Evolutionary conservation across 768 basidiomycete species (phyloP).

Genomic region (Tulasnella sp.): DNA sequence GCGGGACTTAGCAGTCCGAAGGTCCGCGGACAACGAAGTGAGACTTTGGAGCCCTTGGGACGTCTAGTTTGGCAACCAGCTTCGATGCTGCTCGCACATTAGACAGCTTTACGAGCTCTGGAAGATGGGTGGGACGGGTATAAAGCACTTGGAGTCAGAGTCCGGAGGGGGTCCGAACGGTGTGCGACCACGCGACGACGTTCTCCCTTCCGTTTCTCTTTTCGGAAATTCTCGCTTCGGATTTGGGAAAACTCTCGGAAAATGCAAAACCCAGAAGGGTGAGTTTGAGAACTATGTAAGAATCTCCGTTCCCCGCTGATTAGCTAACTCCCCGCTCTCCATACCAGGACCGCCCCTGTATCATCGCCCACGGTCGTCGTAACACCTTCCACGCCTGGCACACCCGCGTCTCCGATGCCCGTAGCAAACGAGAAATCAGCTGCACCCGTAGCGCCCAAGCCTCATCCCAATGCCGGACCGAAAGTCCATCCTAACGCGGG

Average conservation of each 20-base stretch:
- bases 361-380: not conserved
- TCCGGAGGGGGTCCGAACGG: too few species aligned
- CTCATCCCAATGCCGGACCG: slow-evolving; percentile 20
- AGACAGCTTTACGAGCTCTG: not conserved
- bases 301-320: not conserved
- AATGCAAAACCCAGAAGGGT: not conserved
- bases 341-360: not conserved
- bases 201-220: not conserved
- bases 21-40: not conserved
- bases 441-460: not conserved
- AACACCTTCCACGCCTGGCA: not conserved
- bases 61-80: not conserved
- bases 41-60: not conserved
- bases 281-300: not conserved
- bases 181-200: not conserved
- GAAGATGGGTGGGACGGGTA: not conserved
- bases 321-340: not conserved
- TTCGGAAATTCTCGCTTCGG: not conserved
- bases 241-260: not conserved
- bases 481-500: slow-evolving; percentile 20
- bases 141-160: not conserved
- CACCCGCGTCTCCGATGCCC: not conserved
- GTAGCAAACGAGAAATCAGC: not conserved
- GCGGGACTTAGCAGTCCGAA: not conserved
- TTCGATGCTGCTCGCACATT: not conserved